Conservation (phyloP, 2,329 filamentous ascomycete genomes). For the Fusarium transvaalense region DNA sequence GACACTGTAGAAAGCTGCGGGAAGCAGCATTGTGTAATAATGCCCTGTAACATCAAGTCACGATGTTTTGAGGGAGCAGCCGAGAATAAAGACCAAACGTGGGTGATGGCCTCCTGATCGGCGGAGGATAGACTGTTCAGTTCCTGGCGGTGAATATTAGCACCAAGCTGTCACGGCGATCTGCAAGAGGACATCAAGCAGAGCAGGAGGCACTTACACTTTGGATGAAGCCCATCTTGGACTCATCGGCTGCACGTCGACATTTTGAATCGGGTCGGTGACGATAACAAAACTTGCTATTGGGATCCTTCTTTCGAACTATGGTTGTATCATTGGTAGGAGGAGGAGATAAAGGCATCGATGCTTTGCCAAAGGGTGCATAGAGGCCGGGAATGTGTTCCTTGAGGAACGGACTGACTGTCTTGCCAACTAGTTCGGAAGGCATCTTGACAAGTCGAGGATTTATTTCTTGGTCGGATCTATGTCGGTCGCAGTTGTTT, state of each 20-base stretch:
- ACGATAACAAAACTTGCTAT: conserved; percentile 95
- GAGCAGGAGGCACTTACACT: conserved; percentile 67
- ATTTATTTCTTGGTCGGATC: conserved; percentile 63
- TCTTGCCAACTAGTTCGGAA: conserved; percentile 77
- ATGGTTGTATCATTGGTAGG: conserved; percentile 34
- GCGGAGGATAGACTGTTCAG: conserved; percentile 83
- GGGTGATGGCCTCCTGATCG: conserved; percentile 95
- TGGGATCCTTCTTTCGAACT: conserved; percentile 67
- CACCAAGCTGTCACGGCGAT: background rate
- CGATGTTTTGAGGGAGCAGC: conserved; percentile 94
- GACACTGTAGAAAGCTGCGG: conserved; percentile 95
- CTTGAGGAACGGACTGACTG: conserved; percentile 87
- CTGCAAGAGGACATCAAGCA: background rate
- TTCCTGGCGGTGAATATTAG: conserved; percentile 64
- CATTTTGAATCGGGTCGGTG: conserved; percentile 96
- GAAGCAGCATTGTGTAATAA: conserved; percentile 97
- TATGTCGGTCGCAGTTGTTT: conserved; percentile 65
- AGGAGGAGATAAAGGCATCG: conserved; percentile 28
- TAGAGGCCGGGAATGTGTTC: conserved; percentile 93
- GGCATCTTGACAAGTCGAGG: conserved; percentile 69
- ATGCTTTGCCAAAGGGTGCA: conserved; percentile 76
- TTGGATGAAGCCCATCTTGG: conserved; percentile 95
- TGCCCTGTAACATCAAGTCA: conserved; percentile 95
- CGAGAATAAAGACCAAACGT: conserved; percentile 98
- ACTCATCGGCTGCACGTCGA: conserved; percentile 90